Conservation (phyloP, 2,329 filamentous ascomycete genomes). For the Trichoderma guizhouense region DNA sequence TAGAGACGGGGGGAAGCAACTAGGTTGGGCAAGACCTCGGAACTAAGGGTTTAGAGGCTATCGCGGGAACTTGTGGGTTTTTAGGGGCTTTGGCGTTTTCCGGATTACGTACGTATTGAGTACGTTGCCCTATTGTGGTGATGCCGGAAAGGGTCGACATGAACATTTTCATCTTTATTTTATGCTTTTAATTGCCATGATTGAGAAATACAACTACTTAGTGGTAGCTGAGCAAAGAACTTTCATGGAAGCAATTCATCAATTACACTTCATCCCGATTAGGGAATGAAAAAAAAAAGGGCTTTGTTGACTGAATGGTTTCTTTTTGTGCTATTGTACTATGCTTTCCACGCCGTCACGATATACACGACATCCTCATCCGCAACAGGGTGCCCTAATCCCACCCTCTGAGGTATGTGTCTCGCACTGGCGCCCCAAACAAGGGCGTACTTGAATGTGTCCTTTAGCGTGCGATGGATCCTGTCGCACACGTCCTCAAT, state of each 20-base stretch:
- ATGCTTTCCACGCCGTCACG: conserved; percentile 62
- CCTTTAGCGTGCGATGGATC: conserved; percentile 90
- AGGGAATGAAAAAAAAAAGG: neutral
- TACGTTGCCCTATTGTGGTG: neutral
- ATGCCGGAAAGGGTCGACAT: conserved; percentile 8
- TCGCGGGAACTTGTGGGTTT: neutral
- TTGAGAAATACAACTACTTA: neutral
- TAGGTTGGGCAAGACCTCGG: neutral
- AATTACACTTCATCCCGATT: neutral
- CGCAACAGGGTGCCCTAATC: conserved; percentile 73
- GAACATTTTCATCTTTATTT: conserved; percentile 4
- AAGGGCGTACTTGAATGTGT: conserved; percentile 97
- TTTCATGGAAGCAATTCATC: neutral
- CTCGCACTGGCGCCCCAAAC: conserved; percentile 97
- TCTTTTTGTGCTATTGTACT: neutral
- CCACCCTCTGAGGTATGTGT: conserved; percentile 91
- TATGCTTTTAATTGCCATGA: neutral
- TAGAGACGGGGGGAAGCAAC: neutral
- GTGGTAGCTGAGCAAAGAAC: neutral
- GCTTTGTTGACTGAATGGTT: neutral
- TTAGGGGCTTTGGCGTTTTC: conserved; percentile 3
- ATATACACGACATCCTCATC: conserved; percentile 69
- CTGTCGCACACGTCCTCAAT: conserved; percentile 98
- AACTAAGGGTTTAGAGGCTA: neutral
- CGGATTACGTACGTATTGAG: neutral